Evolutionary conservation across 2,329 filamentous ascomycete genomes (phyloP).

Genomic region (Lachnellula suecica): DNA sequence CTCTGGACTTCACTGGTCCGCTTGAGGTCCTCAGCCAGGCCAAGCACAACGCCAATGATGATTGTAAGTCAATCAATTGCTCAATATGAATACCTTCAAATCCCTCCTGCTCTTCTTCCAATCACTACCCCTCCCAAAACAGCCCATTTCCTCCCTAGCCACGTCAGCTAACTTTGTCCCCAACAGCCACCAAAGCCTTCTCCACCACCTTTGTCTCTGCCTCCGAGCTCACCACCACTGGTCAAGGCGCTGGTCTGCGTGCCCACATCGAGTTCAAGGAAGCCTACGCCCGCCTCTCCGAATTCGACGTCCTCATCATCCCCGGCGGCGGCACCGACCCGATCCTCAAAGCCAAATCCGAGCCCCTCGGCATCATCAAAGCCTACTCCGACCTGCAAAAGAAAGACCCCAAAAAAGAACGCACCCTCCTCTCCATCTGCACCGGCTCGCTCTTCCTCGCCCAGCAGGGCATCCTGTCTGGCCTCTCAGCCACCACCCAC

Average conservation of each 20-base stretch:
- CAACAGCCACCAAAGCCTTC: constrained; percentile 30
- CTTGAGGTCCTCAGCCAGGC: constrained; percentile 56
- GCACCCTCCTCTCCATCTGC: constrained; percentile 78
- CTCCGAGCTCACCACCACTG: constrained; percentile 52
- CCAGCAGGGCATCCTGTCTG: constrained; percentile 73
- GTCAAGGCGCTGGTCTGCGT: constrained; percentile 67
- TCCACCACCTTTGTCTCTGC: constrained; percentile 34
- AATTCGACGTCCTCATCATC: constrained; percentile 75
- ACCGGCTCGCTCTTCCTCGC: constrained; percentile 78
- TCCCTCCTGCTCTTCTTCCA: constrained; percentile 3
- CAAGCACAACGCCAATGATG: constrained; percentile 52
- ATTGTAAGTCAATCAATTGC: constrained; percentile 38
- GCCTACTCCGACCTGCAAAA: constrained; percentile 79
- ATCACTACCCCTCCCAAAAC: constrained; percentile 1
- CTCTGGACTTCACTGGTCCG: constrained; percentile 56
- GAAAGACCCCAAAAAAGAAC: constrained; percentile 75
- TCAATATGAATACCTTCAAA: neutral
- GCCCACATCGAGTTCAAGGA: constrained; percentile 79
- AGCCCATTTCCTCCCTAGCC: constrained; percentile 6
- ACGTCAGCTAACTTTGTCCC: neutral
- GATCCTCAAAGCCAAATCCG: constrained; percentile 64
- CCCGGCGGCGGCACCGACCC: constrained; percentile 65
- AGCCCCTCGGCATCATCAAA: constrained; percentile 71
- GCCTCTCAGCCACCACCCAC: constrained; percentile 79
- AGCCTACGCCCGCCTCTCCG: constrained; percentile 59